Evolutionary conservation across 169 alveolate genomes (phyloP), one percentile per base, ranked within the genome.

Genomic region (Eimeria tenella): DNA sequence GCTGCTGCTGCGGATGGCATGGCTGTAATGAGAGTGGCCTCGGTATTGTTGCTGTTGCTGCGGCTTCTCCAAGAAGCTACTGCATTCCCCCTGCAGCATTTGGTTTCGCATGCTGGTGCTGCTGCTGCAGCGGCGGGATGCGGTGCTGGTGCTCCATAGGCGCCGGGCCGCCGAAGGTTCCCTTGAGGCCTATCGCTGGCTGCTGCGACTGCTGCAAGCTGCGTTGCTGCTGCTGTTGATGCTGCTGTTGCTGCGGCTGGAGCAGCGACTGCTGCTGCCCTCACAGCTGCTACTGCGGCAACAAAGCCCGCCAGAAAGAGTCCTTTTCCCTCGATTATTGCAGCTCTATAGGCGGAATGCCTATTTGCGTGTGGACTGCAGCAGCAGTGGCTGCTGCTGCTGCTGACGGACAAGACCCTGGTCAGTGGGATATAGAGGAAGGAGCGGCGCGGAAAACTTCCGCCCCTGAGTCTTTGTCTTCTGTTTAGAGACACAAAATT

Each of bases 181-280:
- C 10, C 5, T 15, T 4, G 19, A 23, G 15, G 79, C 79, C 17
- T 21, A 7, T 65, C 31, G 49, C 19, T 21, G 17, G 75, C 23
- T 19, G 11, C 75, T 65, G 75, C 8, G 23, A 4, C 23, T 65
- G 75, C 17, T 65, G 42, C 75, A 2, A 31, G 42, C 42, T 31
- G 42, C 42, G 42, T 31, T 19, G 75, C 75, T 11, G 23, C 23
- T 11, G 23, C 75, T 70, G 49, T 50, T 70, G 79, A 42, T 21
- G 79, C 17, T 70, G 79, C 79, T 70, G 79, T 52, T 70, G 79
- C 52, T n/a, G 52, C 6, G 21, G 79, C 79, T 70, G 11, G 53
- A 23, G 52, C 52, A 21, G 49, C 10, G 9, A n/a, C 52, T 70
- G 79, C 79, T 70, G 52, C 52, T 23, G 79, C 8, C 9, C 15